Percentiles rank a stretch among this genome's conserved stretches.
phyloP scores from a whole-genome alignment of 1,284 basidiomycete genomes.

The Nidula niveotomentosa region DNA sequence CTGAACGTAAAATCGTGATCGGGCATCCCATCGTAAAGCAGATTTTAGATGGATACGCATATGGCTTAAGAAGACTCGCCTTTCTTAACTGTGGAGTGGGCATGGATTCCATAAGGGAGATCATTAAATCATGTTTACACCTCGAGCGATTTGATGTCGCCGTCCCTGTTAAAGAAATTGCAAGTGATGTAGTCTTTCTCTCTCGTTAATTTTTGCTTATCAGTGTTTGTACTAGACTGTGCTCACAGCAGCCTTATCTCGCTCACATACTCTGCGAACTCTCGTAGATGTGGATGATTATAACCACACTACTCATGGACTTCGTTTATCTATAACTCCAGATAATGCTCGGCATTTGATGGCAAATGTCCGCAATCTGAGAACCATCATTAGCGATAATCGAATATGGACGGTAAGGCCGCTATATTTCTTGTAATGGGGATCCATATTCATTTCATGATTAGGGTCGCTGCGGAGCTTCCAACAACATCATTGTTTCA shows the following conservation, averaged over 20 bases:
- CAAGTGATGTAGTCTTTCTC: slow-evolving; percentile 22
- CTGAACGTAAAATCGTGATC: slow-evolving; percentile 39
- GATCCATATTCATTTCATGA: slow-evolving; percentile 1
- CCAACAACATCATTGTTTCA: slow-evolving; percentile 10
- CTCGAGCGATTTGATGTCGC: slow-evolving; percentile 52
- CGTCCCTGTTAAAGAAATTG: slow-evolving; percentile 51
- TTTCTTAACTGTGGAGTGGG: slow-evolving; percentile 47
- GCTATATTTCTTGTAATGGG: neutral
- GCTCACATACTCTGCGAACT: slow-evolving; percentile 39
- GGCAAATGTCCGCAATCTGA: slow-evolving; percentile 35
- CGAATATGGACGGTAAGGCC: slow-evolving; percentile 57
- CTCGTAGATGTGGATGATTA: slow-evolving; percentile 45
- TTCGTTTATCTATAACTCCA: slow-evolving; percentile 37
- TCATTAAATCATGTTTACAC: slow-evolving; percentile 41
- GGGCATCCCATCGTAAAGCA: slow-evolving; percentile 38
- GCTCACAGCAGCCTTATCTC: slow-evolving; percentile 33
- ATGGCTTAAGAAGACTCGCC: slow-evolving; percentile 42
- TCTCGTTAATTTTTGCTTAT: too few relatives aligned
- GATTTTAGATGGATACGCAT: slow-evolving; percentile 41
- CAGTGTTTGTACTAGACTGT: slow-evolving; percentile 14
- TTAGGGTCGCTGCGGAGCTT: slow-evolving; percentile 14
- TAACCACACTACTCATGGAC: slow-evolving; percentile 40
- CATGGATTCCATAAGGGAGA: slow-evolving; percentile 32
- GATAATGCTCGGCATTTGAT: slow-evolving; percentile 45
- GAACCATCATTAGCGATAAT: slow-evolving; percentile 49